Percentiles rank a stretch among this genome's conserved stretches.
Evolutionary conservation across 768 basidiomycete species (phyloP).

Genomic region (Lactarius pseudohatsudake): DNA sequence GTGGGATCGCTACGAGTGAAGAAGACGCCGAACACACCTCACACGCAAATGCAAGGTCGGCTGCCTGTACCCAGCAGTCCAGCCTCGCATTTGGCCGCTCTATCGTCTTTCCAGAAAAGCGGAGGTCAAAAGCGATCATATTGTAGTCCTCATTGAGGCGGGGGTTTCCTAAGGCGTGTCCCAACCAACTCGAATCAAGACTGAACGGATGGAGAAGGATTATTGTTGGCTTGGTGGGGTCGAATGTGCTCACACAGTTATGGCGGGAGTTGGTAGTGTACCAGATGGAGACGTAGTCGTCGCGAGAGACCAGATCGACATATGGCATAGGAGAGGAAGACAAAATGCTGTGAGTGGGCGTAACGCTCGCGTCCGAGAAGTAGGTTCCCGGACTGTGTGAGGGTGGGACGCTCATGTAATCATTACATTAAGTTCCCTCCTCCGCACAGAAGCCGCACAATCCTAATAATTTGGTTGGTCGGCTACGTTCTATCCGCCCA

Average conservation of each 20-base stretch:
- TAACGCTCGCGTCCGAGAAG: constrained; percentile 3
- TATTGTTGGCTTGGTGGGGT: constrained; percentile 62
- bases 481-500: neutral
- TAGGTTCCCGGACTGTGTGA: constrained; percentile 5
- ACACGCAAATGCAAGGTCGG: constrained; percentile 67
- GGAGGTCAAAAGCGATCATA: constrained; percentile 73
- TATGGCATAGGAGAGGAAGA: constrained; percentile 52
- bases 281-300: constrained; percentile 71
- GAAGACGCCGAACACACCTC: constrained; percentile 44
- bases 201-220: constrained; percentile 67
- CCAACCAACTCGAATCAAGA: constrained; percentile 69
- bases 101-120: constrained; percentile 58
- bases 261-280: constrained; percentile 64
- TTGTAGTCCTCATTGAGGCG: constrained; percentile 60
- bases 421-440: neutral
- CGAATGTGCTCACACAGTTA: constrained; percentile 64
- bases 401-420: constrained; percentile 16
- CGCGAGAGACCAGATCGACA: constrained; percentile 59
- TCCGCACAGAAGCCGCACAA: constrained; percentile 2
- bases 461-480: constrained; percentile 9
- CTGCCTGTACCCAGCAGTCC: constrained; percentile 78
- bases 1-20: neutral
- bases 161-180: constrained; percentile 64
- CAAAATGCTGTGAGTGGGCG: neutral
- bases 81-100: constrained; percentile 54